phyloP scores from a whole-genome alignment of 1,284 basidiomycete genomes.

The Golubevia sp. region DNA sequence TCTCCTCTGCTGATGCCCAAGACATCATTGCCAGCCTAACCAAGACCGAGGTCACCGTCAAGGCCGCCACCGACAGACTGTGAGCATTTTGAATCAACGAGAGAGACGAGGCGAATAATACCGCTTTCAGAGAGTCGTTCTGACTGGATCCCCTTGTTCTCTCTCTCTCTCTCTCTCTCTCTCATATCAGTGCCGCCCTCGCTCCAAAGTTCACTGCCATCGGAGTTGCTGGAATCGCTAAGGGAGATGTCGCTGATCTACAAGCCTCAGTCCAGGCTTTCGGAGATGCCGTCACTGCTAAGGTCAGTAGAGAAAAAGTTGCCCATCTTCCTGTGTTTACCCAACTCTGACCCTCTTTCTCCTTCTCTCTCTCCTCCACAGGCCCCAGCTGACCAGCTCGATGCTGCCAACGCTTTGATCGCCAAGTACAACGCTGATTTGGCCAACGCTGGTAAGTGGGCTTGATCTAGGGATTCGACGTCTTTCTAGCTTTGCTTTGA shows the following conservation, averaged over 20 bases:
- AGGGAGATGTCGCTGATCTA: neutral
- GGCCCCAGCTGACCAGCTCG: neutral
- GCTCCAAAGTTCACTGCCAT: no score
- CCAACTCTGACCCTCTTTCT: no score
- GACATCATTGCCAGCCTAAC: slow-evolving; percentile 4
- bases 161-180: neutral
- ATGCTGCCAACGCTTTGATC: neutral
- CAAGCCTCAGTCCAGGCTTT: neutral
- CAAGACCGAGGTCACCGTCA: slow-evolving; percentile 6
- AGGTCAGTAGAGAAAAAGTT: no score
- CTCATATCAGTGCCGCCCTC: no score
- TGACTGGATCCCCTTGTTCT: neutral
- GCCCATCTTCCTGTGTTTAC: no score
- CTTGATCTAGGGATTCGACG: no score
- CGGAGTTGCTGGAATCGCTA: neutral
- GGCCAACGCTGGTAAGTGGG: neutral
- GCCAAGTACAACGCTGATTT: neutral
- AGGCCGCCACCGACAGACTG: slow-evolving; percentile 4
- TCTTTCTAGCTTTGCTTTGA: no score
- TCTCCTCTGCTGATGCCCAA: neutral
- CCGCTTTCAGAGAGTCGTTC: neutral
- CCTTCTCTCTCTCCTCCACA: no score
- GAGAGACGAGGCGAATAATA: neutral
- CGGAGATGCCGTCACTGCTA: neutral
- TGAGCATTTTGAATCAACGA: slow-evolving; percentile 5